Evolutionary conservation across 768 basidiomycete genomes (phyloP), one percentile per base, ranked within the genome.

Genomic region (Suillus ampliporus): DNA sequence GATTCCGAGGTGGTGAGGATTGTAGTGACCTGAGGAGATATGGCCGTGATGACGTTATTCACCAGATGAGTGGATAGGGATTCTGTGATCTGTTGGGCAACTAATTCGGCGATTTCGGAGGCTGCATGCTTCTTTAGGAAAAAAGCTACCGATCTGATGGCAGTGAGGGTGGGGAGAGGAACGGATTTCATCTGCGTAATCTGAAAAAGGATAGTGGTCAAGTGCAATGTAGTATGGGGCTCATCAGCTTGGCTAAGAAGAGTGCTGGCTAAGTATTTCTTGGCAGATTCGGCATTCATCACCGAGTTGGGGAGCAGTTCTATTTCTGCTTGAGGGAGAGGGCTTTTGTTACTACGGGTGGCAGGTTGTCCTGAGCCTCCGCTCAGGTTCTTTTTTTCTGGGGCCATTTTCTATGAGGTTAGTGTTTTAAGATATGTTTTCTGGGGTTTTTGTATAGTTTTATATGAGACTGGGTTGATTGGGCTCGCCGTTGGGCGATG

Each of bases 301-400:
- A 44, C 43, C 4, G 43, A 19, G 1, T n/a, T n/a, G 4, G 43
- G n/a, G 4, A 44, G 10, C 0, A n/a, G 3, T 5, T 44, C 43
- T 1, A 44, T 44, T 1, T 44, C n/a, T 0, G 10, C 43, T 10
- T 44, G 43, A 1, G 2, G 5, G 4, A 53, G 1, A 0, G 4
- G 14, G 14, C 7, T 31, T 17, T 48, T 26, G 19, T 14, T 1
- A 14, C 26, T 35, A 4, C 31, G 31, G 31, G 31, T 31, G 31
- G 31, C 6, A 31, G 31, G 31, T 6, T 3, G 31, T 3, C 31
- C 31, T 31, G 31, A 31, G 31, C 31, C 31, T 3, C 31, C 31
- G 6, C 6, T 31, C 6, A 6, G 54, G 9, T 7, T 28, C 8
- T 41, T 57, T 7, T 52, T 35, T 2, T 41, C 21, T 57, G 66